Percentiles rank a stretch among this genome's conserved stretches.
Conservation (phyloP, 2,329 filamentous ascomycete species). For the Piedraia hortae region DNA sequence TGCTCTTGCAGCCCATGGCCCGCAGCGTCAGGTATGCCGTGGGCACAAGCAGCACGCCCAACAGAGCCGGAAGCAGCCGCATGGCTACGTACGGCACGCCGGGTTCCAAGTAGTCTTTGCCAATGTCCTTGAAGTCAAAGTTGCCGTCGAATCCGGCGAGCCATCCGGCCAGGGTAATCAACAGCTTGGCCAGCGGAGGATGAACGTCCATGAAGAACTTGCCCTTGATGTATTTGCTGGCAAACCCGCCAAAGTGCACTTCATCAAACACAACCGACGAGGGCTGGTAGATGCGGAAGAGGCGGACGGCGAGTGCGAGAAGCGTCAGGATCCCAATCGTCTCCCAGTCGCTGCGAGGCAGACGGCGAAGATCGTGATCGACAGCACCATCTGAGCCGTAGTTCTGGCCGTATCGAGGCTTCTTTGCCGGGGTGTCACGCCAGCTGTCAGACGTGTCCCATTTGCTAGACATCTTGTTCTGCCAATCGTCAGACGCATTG, state of each 20-base stretch:
- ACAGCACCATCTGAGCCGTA: slow-evolving; percentile 56
- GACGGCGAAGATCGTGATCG: slow-evolving; percentile 76
- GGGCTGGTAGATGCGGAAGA: slow-evolving; percentile 91
- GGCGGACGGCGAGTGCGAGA: slow-evolving; percentile 48
- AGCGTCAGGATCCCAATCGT: slow-evolving; percentile 44
- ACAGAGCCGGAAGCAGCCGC: slow-evolving; percentile 73
- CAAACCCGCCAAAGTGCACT: slow-evolving; percentile 96
- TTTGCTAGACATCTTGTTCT: too few species aligned
- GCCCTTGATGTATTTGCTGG: slow-evolving; percentile 97
- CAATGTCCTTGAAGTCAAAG: slow-evolving; percentile 98
- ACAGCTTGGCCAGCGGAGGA: slow-evolving; percentile 81
- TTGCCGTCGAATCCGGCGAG: slow-evolving; percentile 80
- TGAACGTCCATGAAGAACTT: slow-evolving; percentile 99
- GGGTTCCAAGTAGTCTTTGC: slow-evolving; percentile 91
- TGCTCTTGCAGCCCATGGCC: slow-evolving; percentile 64
- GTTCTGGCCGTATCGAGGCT: too few species aligned
- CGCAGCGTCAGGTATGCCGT: slow-evolving; percentile 89
- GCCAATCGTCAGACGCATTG: too few species aligned
- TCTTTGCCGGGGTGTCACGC: too few species aligned
- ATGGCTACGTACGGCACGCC: slow-evolving; percentile 92
- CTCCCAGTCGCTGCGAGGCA: slow-evolving; percentile 63
- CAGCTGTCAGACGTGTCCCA: too few species aligned
- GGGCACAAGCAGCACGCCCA: slow-evolving; percentile 67
- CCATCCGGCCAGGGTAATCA: slow-evolving; percentile 87
- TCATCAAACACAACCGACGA: slow-evolving; percentile 95